Conservation (phyloP, 176 grass and related monocot species). For the Calamus simplicifolius region DNA sequence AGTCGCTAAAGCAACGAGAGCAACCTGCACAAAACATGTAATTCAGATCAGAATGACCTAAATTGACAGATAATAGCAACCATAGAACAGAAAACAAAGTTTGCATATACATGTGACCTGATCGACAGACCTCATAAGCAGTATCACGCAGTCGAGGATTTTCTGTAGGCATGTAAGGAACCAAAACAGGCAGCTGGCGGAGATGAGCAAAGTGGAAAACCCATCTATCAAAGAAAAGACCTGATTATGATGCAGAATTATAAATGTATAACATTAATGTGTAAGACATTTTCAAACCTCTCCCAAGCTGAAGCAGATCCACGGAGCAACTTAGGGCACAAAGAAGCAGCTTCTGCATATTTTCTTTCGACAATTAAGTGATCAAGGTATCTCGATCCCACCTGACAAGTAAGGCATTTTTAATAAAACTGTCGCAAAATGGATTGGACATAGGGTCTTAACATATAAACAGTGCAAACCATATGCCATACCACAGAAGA, state of each 20-base stretch:
- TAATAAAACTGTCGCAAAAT: not conserved
- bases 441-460: not conserved
- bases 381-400: slow-evolving; percentile 94
- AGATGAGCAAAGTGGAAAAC: slow-evolving; percentile 97
- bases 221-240: slow-evolving; percentile 50
- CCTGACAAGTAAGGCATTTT: slow-evolving; percentile 30
- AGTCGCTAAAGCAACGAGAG: slow-evolving; percentile 83
- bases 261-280: not conserved
- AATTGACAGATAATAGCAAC: too few relatives aligned
- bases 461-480: not conserved
- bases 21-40: slow-evolving; percentile 60
- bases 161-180: slow-evolving; percentile 92
- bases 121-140: slow-evolving; percentile 63
- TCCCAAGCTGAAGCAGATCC: slow-evolving; percentile 95
- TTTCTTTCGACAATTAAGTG: slow-evolving; percentile 93
- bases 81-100: too few relatives aligned
- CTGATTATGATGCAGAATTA: slow-evolving; percentile 24
- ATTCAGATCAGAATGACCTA: too few relatives aligned
- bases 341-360: slow-evolving; percentile 85
- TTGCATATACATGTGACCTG: too few relatives aligned
- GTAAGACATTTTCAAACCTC: slow-evolving; percentile 48
- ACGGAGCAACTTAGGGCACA: slow-evolving; percentile 79
- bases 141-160: slow-evolving; percentile 92
- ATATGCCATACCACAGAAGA: too few relatives aligned
- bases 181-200: slow-evolving; percentile 87